Base-by-base conservation (phyloP, 1,284 basidiomycete species). In the Cryptococcus sp. region DNA sequence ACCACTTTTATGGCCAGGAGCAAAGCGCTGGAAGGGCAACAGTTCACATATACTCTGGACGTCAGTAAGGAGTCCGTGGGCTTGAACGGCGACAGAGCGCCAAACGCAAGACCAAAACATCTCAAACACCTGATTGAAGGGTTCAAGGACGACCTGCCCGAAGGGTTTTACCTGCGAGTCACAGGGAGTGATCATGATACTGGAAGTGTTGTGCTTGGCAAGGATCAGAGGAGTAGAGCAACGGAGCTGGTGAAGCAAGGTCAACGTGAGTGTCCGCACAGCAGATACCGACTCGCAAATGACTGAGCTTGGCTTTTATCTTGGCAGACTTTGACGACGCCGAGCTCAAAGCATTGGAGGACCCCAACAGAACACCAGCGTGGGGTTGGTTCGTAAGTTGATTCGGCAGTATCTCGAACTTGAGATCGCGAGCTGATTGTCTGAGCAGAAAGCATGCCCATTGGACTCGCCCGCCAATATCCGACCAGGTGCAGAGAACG, bases 181-280 rank as follows among this genome's bases (percentile, higher is more conserved):
- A 75, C 70, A 5, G 79, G 77, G 10, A 77, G 72, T 35, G 75
- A 78, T 58, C 77, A 79, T 60, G 77, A 79, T 66, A 70, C 75
- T 7, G 75, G 72, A 4, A 72, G 73, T 41, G 63, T 69, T 17
- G 73, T 80, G n/a, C 60, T 80, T 30, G 78, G 77, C 13, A 70
- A 73, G 47, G 79, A 80, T 63, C 76, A 80, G 64, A 65, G 79
- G 40, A 63, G 70, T 19, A 67, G 74, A n/a, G 79, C 78, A 1
- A 67, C 74, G 56, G 71, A 77, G 54, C 67, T 77, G 40, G 76
- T 78, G 10, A 68, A 68, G 57, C 52, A 68, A 45, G 76, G 78
- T 1, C 60, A 73, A 35, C 66, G 80, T 81, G 64, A 72, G 80
- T 76, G 10, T 17, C 72, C 67, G 8, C 17, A n/a, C 13, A 23